Evolutionary conservation across 129 eudicot genomes (phyloP).

Genomic region (Chrysanthemum seticuspe): DNA sequence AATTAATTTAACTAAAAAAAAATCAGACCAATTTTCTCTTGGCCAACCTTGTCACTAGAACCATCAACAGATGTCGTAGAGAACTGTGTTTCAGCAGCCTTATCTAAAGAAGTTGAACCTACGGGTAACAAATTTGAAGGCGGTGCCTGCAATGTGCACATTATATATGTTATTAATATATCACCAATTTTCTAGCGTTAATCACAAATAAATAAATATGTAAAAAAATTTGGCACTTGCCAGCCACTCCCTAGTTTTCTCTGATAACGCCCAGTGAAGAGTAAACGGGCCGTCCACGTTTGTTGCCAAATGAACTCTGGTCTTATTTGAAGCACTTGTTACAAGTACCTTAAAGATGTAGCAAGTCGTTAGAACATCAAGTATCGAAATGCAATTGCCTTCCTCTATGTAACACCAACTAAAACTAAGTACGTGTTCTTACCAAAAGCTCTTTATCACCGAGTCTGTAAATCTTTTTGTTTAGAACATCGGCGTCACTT

Average conservation of each 20-base stretch:
- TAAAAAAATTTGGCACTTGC: too few relatives aligned
- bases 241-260: slow-evolving; percentile 81
- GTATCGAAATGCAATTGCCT: neutral
- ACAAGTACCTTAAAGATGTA: slow-evolving; percentile 69
- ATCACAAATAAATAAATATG: too few relatives aligned
- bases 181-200: too few relatives aligned
- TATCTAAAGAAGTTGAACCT: slow-evolving; percentile 60
- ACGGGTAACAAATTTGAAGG: slow-evolving; percentile 62
- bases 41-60: slow-evolving; percentile 52
- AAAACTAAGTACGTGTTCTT: slow-evolving; percentile 29
- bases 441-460: slow-evolving; percentile 80
- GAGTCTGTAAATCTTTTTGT: slow-evolving; percentile 52
- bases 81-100: slow-evolving; percentile 81
- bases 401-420: slow-evolving; percentile 10
- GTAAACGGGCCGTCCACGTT: slow-evolving; percentile 62
- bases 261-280: slow-evolving; percentile 97
- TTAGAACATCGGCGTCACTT: slow-evolving; percentile 41
- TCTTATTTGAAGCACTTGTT: slow-evolving; percentile 60
- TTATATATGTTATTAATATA: neutral
- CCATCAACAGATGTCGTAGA: slow-evolving; percentile 43
- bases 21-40: slow-evolving; percentile 21
- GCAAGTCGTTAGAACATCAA: slow-evolving; percentile 6
- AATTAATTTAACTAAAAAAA: slow-evolving; percentile 1
- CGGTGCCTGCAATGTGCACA: slow-evolving; percentile 59
- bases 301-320: slow-evolving; percentile 69